A percentile compares a stretch with the other conserved stretches of the same genome.
Conservation (phyloP, 1,284 basidiomycete species). For the Microbotryomycetes sp. region DNA sequence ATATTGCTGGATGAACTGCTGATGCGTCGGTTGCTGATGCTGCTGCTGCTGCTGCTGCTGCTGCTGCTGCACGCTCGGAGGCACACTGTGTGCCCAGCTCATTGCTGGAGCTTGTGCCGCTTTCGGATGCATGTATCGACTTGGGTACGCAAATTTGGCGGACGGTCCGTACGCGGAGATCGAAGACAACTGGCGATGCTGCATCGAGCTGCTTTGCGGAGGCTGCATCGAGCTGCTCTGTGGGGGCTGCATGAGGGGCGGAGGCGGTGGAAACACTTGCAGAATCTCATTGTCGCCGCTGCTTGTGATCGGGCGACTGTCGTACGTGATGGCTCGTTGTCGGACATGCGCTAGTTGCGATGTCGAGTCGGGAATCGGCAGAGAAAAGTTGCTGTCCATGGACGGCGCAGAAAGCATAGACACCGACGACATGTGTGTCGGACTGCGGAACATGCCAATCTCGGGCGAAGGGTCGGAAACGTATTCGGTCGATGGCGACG, state of each 20-base stretch:
- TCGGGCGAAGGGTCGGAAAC: constrained; percentile 31
- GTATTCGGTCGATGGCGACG: constrained; percentile 26
- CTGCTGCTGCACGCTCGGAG: constrained; percentile 5
- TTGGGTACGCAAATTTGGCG: constrained; percentile 25
- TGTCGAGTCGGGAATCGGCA: neutral
- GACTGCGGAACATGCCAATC: constrained; percentile 10
- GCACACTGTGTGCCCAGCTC: neutral
- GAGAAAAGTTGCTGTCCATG: constrained; percentile 16
- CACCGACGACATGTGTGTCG: constrained; percentile 5
- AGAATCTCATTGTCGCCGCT: constrained; percentile 6
- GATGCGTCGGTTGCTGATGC: neutral
- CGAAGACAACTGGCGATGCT: constrained; percentile 12
- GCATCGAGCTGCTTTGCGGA: constrained; percentile 12
- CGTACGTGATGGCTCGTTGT: constrained; percentile 2
- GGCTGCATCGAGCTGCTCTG: constrained; percentile 11
- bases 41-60: constrained; percentile 1
- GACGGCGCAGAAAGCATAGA: constrained; percentile 17
- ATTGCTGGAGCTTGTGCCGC: neutral
- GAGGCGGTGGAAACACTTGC: neutral
- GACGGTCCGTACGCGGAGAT: constrained; percentile 7
- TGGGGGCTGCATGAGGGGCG: neutral
- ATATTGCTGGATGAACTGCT: neutral
- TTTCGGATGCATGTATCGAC: constrained; percentile 11
- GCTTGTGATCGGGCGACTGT: constrained; percentile 14
- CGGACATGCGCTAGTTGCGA: neutral